Conservation (phyloP, 1,284 basidiomycete genomes). For the Sporisorium iseilematis-ciliati region DNA sequence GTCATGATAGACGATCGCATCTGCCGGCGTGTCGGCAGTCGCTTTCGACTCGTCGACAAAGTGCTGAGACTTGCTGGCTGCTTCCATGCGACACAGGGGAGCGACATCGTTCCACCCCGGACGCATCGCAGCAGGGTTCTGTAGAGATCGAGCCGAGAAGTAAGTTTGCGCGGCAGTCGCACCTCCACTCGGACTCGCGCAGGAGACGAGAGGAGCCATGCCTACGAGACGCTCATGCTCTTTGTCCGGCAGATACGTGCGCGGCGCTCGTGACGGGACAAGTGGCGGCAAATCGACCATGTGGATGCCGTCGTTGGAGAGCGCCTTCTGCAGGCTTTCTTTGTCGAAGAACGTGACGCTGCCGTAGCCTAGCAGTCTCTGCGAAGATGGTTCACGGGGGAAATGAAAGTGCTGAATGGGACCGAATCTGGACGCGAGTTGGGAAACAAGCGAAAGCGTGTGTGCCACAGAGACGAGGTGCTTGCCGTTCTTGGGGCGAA, state of each 20-base stretch:
- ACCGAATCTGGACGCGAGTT: conserved; percentile 42
- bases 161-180: conserved; percentile 18
- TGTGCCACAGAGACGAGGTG: conserved; percentile 47
- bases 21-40: conserved; percentile 20
- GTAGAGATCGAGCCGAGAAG: conserved; percentile 26
- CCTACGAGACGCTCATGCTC: conserved; percentile 35
- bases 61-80: conserved; percentile 13
- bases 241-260: conserved; percentile 39
- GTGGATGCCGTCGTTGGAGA: conserved; percentile 33
- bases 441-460: conserved; percentile 39
- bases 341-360: conserved; percentile 43
- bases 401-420: conserved; percentile 49
- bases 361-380: conserved; percentile 40
- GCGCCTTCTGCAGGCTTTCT: conserved; percentile 36
- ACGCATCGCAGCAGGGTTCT: conserved; percentile 39
- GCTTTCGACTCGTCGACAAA: conserved; percentile 43
- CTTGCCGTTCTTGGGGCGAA: conserved; percentile 44
- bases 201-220: conserved; percentile 24
- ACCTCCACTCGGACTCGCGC: conserved; percentile 16
- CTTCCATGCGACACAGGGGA: conserved; percentile 29
- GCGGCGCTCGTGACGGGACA: conserved; percentile 38
- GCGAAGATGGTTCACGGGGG: conserved; percentile 33
- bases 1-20: conserved; percentile 35
- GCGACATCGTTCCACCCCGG: conserved; percentile 53
- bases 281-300: conserved; percentile 34